These are phyloP conservation scores for Phytophthora uliginosa DNA, from an alignment of 352 stramenopile species.

Conservation along the genomic window DNA sequence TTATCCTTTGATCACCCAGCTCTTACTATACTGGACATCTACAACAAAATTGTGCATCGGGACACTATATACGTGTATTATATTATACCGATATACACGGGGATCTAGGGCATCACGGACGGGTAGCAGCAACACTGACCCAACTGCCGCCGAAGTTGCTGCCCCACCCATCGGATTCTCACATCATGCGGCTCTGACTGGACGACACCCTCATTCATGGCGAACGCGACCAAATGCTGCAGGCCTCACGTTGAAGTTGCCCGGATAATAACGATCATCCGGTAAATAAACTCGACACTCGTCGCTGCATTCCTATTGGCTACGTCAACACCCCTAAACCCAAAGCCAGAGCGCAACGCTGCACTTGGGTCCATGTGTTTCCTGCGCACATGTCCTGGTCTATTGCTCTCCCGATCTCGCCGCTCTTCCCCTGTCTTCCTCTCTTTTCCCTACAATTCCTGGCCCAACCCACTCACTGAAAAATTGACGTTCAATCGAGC, in stretches of 20 bases:
- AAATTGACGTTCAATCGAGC: slow-evolving; percentile 22
- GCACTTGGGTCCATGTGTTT: slow-evolving; percentile 31
- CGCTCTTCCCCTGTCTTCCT: slow-evolving; percentile 38
- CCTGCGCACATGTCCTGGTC: slow-evolving; percentile 11
- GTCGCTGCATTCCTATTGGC: slow-evolving; percentile 5
- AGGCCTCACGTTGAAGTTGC: slow-evolving; percentile 18
- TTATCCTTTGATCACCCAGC: slow-evolving; percentile 4
- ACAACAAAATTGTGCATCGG: slow-evolving; percentile 26
- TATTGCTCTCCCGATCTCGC: slow-evolving; percentile 22
- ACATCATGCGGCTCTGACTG: slow-evolving; percentile 51
- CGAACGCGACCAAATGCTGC: slow-evolving; percentile 22
- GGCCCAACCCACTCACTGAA: slow-evolving; percentile 13
- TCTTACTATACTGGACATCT: no score
- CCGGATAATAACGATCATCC: slow-evolving; percentile 16
- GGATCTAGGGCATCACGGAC: slow-evolving; percentile 40
- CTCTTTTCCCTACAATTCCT: slow-evolving; percentile 20
- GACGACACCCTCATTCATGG: slow-evolving; percentile 4
- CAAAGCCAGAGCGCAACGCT: background rate
- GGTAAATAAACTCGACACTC: slow-evolving; percentile 15
- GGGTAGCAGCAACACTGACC: slow-evolving; percentile 49
- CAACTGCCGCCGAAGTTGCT: slow-evolving; percentile 30
- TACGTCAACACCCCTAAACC: slow-evolving; percentile 4
- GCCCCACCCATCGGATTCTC: slow-evolving; percentile 36
- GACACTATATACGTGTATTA: no score
- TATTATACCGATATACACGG: no score